Conservation (phyloP, 495 filamentous ascomycete genomes). For the Xylaria curta region DNA sequence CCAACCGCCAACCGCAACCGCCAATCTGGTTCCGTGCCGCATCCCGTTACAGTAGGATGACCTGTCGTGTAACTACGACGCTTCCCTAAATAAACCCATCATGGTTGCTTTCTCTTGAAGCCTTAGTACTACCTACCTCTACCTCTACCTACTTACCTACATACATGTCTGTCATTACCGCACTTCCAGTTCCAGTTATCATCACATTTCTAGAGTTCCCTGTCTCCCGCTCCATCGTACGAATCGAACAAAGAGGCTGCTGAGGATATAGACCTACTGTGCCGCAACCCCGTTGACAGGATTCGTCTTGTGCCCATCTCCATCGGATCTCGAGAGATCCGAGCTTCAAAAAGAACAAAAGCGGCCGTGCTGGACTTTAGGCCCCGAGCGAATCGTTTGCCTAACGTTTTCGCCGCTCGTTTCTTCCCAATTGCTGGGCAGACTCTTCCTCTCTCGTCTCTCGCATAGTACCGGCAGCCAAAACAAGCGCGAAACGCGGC, state of each 20-base stretch:
- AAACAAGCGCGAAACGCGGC: not conserved
- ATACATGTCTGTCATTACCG: conserved; percentile 9
- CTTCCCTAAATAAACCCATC: not conserved
- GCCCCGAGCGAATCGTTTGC: not conserved
- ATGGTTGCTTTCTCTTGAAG: not conserved
- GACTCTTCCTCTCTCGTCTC: not conserved
- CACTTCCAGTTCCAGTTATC: not conserved
- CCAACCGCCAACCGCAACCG: not conserved
- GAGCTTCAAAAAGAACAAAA: not conserved
- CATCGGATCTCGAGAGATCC: not conserved
- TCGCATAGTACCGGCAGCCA: too few relatives aligned
- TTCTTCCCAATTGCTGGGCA: not conserved
- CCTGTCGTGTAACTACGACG: conserved; percentile 10
- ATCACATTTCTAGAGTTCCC: too few relatives aligned
- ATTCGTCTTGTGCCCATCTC: not conserved
- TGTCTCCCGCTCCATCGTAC: not conserved
- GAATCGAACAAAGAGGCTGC: not conserved
- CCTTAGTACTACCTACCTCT: not conserved
- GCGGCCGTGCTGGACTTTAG: not conserved
- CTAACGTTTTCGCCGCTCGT: not conserved
- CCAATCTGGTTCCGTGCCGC: conserved; percentile 11
- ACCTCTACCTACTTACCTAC: not conserved
- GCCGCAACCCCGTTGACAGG: not conserved
- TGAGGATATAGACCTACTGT: not conserved
- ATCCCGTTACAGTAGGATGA: conserved; percentile 7